A percentile compares a stretch with the other conserved stretches of the same genome.
Evolutionary conservation across 73 alveolate species (phyloP).

Genomic region (Symbiodinium natans): DNA sequence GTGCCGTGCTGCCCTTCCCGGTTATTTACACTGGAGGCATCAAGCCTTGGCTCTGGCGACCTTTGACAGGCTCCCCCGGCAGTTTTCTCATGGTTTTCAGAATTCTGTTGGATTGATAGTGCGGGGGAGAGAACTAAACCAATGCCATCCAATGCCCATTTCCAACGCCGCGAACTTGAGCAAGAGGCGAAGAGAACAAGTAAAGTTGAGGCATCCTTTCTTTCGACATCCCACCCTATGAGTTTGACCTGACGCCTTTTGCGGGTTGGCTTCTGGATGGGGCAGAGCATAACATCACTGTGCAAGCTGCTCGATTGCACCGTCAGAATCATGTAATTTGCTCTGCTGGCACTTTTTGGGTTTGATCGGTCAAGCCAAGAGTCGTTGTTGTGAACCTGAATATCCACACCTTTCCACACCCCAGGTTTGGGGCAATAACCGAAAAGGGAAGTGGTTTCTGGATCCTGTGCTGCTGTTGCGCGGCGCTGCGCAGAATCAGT

Average conservation of each 20-base stretch:
- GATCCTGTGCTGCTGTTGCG: not conserved
- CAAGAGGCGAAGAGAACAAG: no score
- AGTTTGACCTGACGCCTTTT: conserved; percentile 19
- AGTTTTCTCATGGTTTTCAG: no score
- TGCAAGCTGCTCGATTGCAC: not conserved
- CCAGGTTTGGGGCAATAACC: conserved; percentile 35
- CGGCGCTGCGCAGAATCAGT: not conserved
- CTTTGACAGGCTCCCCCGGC: not conserved
- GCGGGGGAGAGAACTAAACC: no score
- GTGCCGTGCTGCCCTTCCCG: not conserved
- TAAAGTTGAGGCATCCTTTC: conserved; percentile 15
- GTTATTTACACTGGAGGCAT: conserved; percentile 11
- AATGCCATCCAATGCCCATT: no score
- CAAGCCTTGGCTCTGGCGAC: not conserved
- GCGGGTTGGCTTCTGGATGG: conserved; percentile 13
- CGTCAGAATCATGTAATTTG: no score
- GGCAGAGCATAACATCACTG: not conserved
- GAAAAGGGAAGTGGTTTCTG: not conserved
- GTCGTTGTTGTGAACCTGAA: no score
- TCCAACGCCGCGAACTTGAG: no score
- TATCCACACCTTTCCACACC: no score
- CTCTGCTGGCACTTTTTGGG: no score
- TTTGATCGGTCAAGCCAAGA: no score
- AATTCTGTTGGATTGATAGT: no score
- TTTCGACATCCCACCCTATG: conserved; percentile 28